phyloP scores from a whole-genome alignment of 768 basidiomycete genomes.

The Tricholoma sp. region DNA sequence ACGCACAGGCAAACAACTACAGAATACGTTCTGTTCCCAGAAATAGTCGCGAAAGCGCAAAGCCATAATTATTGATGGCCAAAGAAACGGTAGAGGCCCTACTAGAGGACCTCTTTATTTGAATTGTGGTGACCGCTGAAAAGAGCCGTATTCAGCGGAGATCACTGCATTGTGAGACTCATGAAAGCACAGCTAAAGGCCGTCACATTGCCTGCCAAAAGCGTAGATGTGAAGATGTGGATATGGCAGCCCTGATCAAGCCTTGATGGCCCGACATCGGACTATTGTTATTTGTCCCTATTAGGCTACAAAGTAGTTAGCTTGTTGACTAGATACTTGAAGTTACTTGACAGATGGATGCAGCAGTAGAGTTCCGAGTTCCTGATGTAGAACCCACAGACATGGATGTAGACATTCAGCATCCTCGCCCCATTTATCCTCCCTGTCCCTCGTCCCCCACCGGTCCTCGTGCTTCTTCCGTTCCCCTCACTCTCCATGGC shows the following conservation, averaged over 20 bases:
- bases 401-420: constrained; percentile 2
- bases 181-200: neutral
- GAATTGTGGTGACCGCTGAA: neutral
- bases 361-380: constrained; percentile 2
- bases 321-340: too few relatives aligned
- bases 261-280: neutral
- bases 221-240: neutral
- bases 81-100: neutral
- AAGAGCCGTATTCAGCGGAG: neutral
- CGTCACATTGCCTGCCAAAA: neutral
- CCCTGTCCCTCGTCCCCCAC: neutral
- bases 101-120: neutral
- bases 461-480: constrained; percentile 37
- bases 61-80: constrained; percentile 24
- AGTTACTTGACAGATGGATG: too few relatives aligned
- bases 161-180: neutral
- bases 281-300: neutral
- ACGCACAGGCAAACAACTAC: constrained; percentile 61
- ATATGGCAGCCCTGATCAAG: neutral
- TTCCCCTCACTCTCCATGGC: constrained; percentile 33
- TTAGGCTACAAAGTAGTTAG: too few relatives aligned
- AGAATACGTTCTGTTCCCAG: constrained; percentile 49
- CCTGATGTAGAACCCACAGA: neutral
- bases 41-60: constrained; percentile 41
- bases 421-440: neutral